A percentile compares a stretch with the other conserved stretches of the same genome.
phyloP scores from a whole-genome alignment of 495 filamentous ascomycete genomes.

The Antarctomyces pellizariae region DNA sequence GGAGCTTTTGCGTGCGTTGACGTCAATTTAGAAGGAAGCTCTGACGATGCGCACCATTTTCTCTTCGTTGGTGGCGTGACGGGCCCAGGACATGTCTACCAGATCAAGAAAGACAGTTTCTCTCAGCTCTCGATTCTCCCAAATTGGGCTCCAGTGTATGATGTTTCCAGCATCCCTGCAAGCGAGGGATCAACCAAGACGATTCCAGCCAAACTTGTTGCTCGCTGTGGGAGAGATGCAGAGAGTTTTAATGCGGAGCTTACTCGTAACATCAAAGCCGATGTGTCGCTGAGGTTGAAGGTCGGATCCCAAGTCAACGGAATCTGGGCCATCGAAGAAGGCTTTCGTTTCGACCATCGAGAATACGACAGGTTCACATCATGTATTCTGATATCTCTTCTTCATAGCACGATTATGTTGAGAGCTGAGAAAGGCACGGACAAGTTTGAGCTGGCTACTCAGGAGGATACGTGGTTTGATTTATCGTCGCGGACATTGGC shows the following conservation, averaged over 20 bases:
- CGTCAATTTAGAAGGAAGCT: slow-evolving; percentile 2
- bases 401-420: slow-evolving; percentile 18
- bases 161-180: slow-evolving; percentile 29
- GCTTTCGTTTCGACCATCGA: slow-evolving; percentile 8
- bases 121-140: slow-evolving; percentile 31
- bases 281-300: slow-evolving; percentile 13
- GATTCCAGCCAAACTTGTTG: slow-evolving; percentile 28
- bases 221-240: slow-evolving; percentile 30
- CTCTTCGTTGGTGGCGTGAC: slow-evolving; percentile 5
- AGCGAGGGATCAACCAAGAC: slow-evolving; percentile 1
- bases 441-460: slow-evolving; percentile 12
- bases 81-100: slow-evolving; percentile 16
- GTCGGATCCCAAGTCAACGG: slow-evolving; percentile 6
- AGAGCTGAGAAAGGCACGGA: slow-evolving; percentile 17
- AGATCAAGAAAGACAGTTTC: slow-evolving; percentile 21
- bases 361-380: slow-evolving; percentile 3
- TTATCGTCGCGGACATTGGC: slow-evolving; percentile 8
- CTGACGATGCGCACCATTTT: slow-evolving; percentile 1
- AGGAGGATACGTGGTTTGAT: slow-evolving; percentile 7
- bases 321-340: slow-evolving; percentile 6
- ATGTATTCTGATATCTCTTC: slow-evolving; percentile 25
- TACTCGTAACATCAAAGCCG: slow-evolving; percentile 26
- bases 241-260: slow-evolving; percentile 48
- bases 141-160: slow-evolving; percentile 67
- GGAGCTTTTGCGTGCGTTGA: slow-evolving; percentile 40